Base-by-base conservation (phyloP, 306 rosid species). In the Begonia peltatifolia region DNA sequence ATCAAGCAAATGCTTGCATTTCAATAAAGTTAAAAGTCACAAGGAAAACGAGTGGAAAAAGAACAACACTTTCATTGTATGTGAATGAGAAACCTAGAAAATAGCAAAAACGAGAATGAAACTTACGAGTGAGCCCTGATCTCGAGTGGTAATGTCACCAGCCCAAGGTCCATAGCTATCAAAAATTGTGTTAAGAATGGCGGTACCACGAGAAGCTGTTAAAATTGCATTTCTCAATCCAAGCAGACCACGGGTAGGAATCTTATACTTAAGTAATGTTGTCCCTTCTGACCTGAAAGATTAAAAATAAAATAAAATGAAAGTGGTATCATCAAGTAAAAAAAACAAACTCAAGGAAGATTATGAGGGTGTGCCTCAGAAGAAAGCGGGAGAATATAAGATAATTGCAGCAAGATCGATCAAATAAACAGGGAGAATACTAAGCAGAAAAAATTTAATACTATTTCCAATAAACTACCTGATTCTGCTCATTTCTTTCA, bases 191-290 rank as follows among this genome's bases (percentile, higher is more conserved):
- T 86, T 90, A 68, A 90, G 95, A 67, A 86, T 79, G 18, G 99
- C 99, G 11, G 95, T 90, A 60, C 99, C 99, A 53, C 95, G 86
- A 58, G 94, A 83, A 68, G 95, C 99, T 57, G 99, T 90, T 73
- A 86, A 79, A 71, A 90, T 86, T 62, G 99, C 87, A 75, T 90
- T 90, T 59, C 99, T 69, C 65, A 90, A 63, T 63, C 99, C 95
- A 23, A 86, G 84, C 67, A 90, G 99, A 59, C 99, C 99, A 68
- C 94, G 95, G 6, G 95, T 90, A 53, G 99, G 99, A 67, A 90
- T 90, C 83, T 80, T 90, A 75, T 90, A 90, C 68, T 79, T 90
- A 63, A 90, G 73, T 9, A 76, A 61, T 25, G 83, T 86, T 48
- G 95, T 90, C 71, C 92, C 88, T 73, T 85, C 94, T 50, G 76